Base-by-base conservation (phyloP, 352 stramenopile genomes). In the Phytophthora fragariaefolia region DNA sequence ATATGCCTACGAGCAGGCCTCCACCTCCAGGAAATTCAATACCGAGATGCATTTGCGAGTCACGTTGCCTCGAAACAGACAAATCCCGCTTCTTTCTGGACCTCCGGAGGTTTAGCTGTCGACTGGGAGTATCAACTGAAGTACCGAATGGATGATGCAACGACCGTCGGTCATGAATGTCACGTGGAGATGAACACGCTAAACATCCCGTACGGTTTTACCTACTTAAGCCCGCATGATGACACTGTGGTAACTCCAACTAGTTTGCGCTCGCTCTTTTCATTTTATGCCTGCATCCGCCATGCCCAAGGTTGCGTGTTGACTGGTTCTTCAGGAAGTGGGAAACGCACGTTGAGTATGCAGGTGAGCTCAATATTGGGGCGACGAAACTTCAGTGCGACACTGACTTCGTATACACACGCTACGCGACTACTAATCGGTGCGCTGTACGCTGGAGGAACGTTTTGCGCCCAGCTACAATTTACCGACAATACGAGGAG, bases 121-220 rank as follows among this genome's bases (percentile, higher is more conserved):
- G 48, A 80, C 13, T 92, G 82, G 82, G 53, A 78, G 15, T 24
- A 84, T 5, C 76, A 89, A n/a, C 63, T 91, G 22, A 85, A 91
- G 49, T 83, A 91, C 51, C 65, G 78, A 12, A 76, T 90, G 34
- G 78, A 92, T 49, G 83, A 90, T 43, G 71, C 55, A 9, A 84
- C 72, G 0, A 85, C 79, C 1, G 82, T 90, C 20, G 83, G 80
- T 0, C 74, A 89, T 13, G 83, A 94, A 34, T 91, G 83, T 9
- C 65, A 86, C 40, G 71, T 92, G 18, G 73, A 89, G 56, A 71
- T 90, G 24, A 77, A 76, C 22, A 76, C 75, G 2, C 24, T 86
- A 13, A 70, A 62, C 9, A 66, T 91, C 18, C 70, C 77, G 18
- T 94, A 94, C 55, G 82, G 83, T 1, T 94, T 90, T 54, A 84